These are phyloP conservation scores for Globisporangium canariense DNA, from an alignment of 352 stramenopile species.

Conservation along the genomic window DNA sequence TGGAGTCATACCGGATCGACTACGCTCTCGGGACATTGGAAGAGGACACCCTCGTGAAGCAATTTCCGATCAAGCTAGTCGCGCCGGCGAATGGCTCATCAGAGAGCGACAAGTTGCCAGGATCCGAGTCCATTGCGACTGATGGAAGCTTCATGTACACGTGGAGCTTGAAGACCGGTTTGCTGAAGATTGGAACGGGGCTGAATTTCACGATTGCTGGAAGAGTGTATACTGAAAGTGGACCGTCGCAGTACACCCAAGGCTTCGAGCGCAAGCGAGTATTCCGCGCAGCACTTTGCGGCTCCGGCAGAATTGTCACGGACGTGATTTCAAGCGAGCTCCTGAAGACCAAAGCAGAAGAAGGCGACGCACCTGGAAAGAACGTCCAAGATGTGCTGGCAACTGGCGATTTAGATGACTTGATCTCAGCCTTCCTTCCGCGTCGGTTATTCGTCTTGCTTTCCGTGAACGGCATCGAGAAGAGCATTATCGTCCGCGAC, in stretches of 20 bases:
- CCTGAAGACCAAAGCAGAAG: not conserved
- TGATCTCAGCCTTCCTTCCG: conserved; percentile 16
- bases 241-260: conserved; percentile 27
- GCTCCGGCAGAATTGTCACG: conserved; percentile 42
- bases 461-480: conserved; percentile 12
- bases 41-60: conserved; percentile 36
- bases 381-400: conserved; percentile 20
- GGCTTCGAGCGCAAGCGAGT: conserved; percentile 20
- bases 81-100: conserved; percentile 13
- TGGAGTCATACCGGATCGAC: conserved; percentile 57
- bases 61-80: conserved; percentile 46
- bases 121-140: conserved; percentile 36
- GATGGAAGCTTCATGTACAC: conserved; percentile 69
- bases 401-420: conserved; percentile 9
- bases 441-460: conserved; percentile 30
- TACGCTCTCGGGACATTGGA: conserved; percentile 51
- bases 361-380: not conserved
- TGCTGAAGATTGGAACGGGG: conserved; percentile 69
- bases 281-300: conserved; percentile 34
- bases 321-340: conserved; percentile 20
- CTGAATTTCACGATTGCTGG: conserved; percentile 68
- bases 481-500: conserved; percentile 25
- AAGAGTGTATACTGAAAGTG: conserved; percentile 50
- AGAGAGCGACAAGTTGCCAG: conserved; percentile 17
- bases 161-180: conserved; percentile 39